Percentiles rank a stretch among this genome's conserved stretches.
These are phyloP conservation scores for Trametes versicolor DNA, from an alignment of 1,284 basidiomycete species.

Conservation along the genomic window DNA sequence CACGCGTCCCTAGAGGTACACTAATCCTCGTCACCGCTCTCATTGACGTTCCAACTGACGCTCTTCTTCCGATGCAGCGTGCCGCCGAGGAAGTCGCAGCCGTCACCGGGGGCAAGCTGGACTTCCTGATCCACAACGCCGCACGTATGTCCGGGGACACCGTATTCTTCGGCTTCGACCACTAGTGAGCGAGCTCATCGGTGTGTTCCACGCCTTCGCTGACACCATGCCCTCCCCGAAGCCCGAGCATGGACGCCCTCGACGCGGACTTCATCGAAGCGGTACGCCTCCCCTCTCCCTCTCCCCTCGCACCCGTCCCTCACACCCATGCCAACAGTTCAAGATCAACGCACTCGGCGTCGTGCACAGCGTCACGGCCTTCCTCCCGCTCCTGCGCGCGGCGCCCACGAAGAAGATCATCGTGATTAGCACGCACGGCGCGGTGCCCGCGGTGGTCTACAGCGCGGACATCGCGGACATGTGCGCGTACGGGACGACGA, in stretches of 20 bases:
- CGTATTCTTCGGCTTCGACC: conserved; percentile 11
- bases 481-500: conserved; percentile 48
- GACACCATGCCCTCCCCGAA: conserved; percentile 8
- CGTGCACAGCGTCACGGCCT: conserved; percentile 49
- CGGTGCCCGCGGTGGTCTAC: conserved; percentile 40
- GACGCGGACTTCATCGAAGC: conserved; percentile 28
- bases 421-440: conserved; percentile 45
- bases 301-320: background rate
- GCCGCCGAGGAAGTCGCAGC: conserved; percentile 13
- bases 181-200: conserved; percentile 14
- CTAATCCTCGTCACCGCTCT: background rate
- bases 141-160: conserved; percentile 1
- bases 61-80: background rate
- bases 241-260: conserved; percentile 28
- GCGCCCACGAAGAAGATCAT: conserved; percentile 51
- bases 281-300: conserved; percentile 11
- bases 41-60: background rate
- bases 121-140: conserved; percentile 27
- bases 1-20: conserved; percentile 2
- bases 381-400: conserved; percentile 48
- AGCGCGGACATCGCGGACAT: conserved; percentile 18
- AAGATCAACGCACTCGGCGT: conserved; percentile 50
- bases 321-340: conserved; percentile 32
- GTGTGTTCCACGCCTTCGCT: background rate
- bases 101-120: conserved; percentile 20